Evolutionary conservation across 257 asterid genomes (phyloP), one percentile per base, ranked within the genome.

Genomic region (Solanum chaucha): DNA sequence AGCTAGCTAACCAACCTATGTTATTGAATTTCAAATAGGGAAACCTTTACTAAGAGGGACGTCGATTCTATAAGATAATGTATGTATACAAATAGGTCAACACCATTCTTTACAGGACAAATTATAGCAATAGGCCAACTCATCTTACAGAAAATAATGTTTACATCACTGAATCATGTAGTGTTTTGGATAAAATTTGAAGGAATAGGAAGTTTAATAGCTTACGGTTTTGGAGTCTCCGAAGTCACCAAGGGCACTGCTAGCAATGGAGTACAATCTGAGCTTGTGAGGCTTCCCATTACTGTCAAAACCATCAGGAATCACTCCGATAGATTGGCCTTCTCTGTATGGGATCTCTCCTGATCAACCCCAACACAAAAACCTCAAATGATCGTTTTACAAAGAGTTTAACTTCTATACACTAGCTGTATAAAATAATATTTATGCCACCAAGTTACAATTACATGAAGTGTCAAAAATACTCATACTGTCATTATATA

Each of bases 221-320:
- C 95, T 89, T 94, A 97, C 99, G 65, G 98, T 97, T 92, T 95
- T 95, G 91, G 98, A 94, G 91, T 97, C 98, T 32, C 99, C 99
- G 34, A 95, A 93, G 91, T 97, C 98, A 74, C 99, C 98, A 32
- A 97, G 87, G 89, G 99, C 98, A 85, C 99, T 97, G 95, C 99
- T 97, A 64, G 98, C 98, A 87, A 97, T 97, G 5, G 99, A 95
- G 92, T 95, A 96, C 90, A 96, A 86, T 88, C 97, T 93, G 88
- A 94, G 92, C 92, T 96, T 95, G 91, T 96, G 98, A 85, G 98
- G 99, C 93, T 93, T 96, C 70, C 96, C 97, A 34, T 94, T 96
- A 92, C 94, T 93, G 96, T 95, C 98, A 73, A 88, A 7, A 24
- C 98, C 98, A 67, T 96, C 97, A 0, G 98, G 87, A 65, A 95